Evolutionary conservation across 352 stramenopile genomes (phyloP).

Genomic region (Blastocystis sp.): DNA sequence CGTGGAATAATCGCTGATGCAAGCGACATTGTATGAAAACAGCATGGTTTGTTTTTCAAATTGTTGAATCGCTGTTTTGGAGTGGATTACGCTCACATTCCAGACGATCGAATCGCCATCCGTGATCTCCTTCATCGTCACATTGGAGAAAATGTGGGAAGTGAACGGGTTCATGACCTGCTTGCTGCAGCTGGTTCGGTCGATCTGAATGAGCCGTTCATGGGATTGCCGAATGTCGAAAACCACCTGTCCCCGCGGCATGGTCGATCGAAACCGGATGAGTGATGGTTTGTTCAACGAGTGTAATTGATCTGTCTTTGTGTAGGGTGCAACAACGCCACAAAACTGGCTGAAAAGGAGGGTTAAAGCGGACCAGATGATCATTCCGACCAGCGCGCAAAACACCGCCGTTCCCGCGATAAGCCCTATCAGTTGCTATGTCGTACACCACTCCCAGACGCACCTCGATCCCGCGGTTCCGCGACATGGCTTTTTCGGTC

Average conservation of each 20-base stretch:
- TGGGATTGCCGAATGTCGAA: not conserved
- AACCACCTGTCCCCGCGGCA: not conserved
- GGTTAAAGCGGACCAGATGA: not conserved
- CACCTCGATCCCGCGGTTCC: not conserved
- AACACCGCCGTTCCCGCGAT: not conserved
- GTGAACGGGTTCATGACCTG: not conserved
- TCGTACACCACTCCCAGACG: not conserved
- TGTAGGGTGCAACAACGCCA: not conserved
- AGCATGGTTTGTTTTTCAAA: not conserved
- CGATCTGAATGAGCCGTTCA: not conserved
- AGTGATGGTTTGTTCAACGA: not conserved
- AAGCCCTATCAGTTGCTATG: not conserved
- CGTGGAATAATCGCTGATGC: not conserved
- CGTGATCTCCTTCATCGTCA: not conserved
- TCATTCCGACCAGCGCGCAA: not conserved
- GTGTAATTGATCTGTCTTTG: not conserved
- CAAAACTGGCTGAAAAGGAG: constrained; percentile 32
- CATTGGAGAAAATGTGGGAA: not conserved
- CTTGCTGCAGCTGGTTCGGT: not conserved
- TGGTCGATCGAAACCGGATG: not conserved
- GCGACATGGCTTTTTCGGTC: not conserved
- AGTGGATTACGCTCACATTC: not conserved
- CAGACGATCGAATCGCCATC: not conserved
- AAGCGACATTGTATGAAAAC: not conserved
- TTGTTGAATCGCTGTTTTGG: not conserved